These are phyloP conservation scores for Blastocystis sp. DNA, from an alignment of 352 stramenopile species.

Conservation along the genomic window DNA sequence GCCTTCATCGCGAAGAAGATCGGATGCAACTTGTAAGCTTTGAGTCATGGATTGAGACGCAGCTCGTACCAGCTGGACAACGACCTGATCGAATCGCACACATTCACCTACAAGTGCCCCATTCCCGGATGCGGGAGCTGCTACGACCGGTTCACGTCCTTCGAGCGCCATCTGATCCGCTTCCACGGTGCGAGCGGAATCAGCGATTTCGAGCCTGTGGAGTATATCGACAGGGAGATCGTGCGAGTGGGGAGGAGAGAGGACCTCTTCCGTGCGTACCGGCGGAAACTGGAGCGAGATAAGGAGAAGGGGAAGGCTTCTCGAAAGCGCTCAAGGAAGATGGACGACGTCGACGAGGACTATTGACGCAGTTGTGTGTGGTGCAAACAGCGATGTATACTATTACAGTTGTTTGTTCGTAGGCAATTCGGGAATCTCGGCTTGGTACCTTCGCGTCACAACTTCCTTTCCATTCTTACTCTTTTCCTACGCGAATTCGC, in stretches of 20 bases:
- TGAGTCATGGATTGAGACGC: background rate
- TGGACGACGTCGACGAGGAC: background rate
- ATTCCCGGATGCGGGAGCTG: background rate
- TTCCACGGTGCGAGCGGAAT: background rate
- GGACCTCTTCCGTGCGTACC: background rate
- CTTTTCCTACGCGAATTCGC: conserved; percentile 33
- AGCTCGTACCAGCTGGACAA: conserved; percentile 15
- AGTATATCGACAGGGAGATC: conserved; percentile 1
- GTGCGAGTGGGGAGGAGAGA: background rate
- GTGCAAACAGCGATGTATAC: background rate
- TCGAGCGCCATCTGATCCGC: conserved; percentile 1
- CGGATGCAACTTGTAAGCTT: conserved; percentile 15
- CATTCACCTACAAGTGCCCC: background rate
- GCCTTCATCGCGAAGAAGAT: conserved; percentile 11
- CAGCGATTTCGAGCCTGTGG: background rate
- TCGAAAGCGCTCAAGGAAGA: background rate
- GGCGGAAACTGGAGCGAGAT: background rate
- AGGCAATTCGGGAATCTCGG: conserved; percentile 48
- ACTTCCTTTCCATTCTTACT: background rate
- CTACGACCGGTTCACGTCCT: conserved; percentile 7
- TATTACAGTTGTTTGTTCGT: conserved; percentile 30
- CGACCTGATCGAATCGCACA: background rate
- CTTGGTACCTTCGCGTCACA: conserved; percentile 40
- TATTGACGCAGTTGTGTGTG: background rate
- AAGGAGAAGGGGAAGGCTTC: background rate